Conservation (phyloP, 768 basidiomycete genomes). For the Royoungia palumana region DNA sequence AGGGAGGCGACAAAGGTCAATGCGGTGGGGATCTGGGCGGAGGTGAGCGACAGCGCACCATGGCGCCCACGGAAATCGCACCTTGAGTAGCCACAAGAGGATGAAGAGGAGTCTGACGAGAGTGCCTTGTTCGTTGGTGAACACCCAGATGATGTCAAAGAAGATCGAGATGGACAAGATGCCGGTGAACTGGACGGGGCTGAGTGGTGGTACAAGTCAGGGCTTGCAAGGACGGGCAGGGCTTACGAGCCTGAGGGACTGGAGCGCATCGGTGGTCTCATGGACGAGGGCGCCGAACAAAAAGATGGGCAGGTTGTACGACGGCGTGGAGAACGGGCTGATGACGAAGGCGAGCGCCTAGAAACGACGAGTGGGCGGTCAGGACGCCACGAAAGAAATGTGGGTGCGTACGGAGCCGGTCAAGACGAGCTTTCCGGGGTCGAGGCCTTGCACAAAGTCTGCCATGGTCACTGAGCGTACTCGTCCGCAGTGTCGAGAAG, state of each 20-base stretch:
- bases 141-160: slow-evolving; percentile 72
- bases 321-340: slow-evolving; percentile 52
- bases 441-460: slow-evolving; percentile 69
- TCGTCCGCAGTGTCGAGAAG: not conserved
- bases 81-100: slow-evolving; percentile 59
- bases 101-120: slow-evolving; percentile 55
- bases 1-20: slow-evolving; percentile 48
- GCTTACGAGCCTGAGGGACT: slow-evolving; percentile 62
- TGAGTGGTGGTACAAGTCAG: not conserved
- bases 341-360: slow-evolving; percentile 63
- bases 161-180: slow-evolving; percentile 58
- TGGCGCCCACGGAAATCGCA: slow-evolving; percentile 12
- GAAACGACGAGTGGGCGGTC: not conserved
- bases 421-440: slow-evolving; percentile 67
- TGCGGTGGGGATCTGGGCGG: slow-evolving; percentile 55
- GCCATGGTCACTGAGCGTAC: slow-evolving; percentile 36
- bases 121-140: slow-evolving; percentile 50
- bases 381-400: not conserved
- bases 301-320: slow-evolving; percentile 81
- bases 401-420: slow-evolving; percentile 52
- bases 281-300: slow-evolving; percentile 74
- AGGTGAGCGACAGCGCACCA: not conserved
- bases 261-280: slow-evolving; percentile 61
- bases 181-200: slow-evolving; percentile 52
- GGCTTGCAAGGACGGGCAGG: not conserved